These are phyloP conservation scores for Arachis hypogaea DNA, from an alignment of 306 rosid genomes.

Conservation along the genomic window DNA sequence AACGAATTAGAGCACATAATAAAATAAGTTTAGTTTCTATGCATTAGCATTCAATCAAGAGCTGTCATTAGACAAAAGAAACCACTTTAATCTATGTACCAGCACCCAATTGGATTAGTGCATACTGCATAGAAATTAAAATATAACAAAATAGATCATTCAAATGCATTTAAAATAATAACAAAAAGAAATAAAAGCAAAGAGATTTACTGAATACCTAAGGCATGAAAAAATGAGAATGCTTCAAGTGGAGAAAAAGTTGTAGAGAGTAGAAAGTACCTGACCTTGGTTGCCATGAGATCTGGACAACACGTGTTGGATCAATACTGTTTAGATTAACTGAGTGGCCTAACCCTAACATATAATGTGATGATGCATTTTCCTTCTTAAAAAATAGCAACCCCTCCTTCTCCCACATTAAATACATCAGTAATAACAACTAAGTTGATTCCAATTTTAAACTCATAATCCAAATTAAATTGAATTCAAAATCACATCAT, in stretches of 20 bases:
- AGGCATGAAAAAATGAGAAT: background rate
- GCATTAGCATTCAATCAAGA: too few species aligned
- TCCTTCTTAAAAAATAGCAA: slow-evolving; percentile 16
- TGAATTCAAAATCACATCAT: too few species aligned
- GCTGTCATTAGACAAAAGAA: too few species aligned
- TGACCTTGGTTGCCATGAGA: slow-evolving; percentile 98
- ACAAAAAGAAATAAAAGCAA: background rate
- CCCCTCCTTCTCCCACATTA: slow-evolving; percentile 44
- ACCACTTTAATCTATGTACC: too few species aligned
- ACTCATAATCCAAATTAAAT: too few species aligned
- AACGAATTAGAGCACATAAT: too few species aligned
- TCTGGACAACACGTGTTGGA: slow-evolving; percentile 75
- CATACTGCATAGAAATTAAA: background rate
- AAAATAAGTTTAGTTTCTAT: too few species aligned
- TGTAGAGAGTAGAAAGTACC: slow-evolving; percentile 55
- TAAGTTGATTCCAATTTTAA: too few species aligned
- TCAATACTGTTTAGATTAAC: slow-evolving; percentile 55
- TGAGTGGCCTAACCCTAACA: slow-evolving; percentile 34
- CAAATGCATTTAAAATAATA: background rate
- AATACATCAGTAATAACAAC: too few species aligned
- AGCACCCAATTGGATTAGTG: too few species aligned
- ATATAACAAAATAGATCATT: background rate
- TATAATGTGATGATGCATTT: slow-evolving; percentile 10
- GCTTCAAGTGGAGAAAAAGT: slow-evolving; percentile 9
- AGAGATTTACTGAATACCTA: background rate